Conservation (phyloP, 2,329 filamentous ascomycete species). For the Sordariomycetes sp. region DNA sequence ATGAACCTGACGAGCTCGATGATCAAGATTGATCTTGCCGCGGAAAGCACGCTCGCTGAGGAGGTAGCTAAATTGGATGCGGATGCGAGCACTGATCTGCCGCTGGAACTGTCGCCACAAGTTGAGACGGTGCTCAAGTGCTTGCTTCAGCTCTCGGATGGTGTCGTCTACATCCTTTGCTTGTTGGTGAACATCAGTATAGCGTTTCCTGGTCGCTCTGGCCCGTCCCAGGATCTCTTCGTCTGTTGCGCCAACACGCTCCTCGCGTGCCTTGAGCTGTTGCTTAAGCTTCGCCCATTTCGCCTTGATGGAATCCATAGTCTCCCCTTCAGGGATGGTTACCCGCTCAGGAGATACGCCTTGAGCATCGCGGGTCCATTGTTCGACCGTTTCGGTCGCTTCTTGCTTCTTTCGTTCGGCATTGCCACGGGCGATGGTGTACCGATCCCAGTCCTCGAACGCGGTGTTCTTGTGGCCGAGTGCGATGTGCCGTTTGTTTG, state of each 20-base stretch:
- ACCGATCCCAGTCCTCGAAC: slow-evolving; percentile 38
- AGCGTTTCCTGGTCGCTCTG: slow-evolving; percentile 27
- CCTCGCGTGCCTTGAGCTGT: slow-evolving; percentile 49
- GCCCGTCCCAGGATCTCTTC: slow-evolving; percentile 51
- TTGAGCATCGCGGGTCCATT: slow-evolving; percentile 46
- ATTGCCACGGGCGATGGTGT: slow-evolving; percentile 32
- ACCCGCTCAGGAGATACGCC: slow-evolving; percentile 46
- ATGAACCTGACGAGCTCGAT: slow-evolving; percentile 63
- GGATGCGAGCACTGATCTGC: slow-evolving; percentile 76
- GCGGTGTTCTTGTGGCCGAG: slow-evolving; percentile 55
- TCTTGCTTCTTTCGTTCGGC: slow-evolving; percentile 38
- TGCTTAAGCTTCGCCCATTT: slow-evolving; percentile 45
- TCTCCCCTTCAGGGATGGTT: slow-evolving; percentile 56
- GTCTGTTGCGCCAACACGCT: slow-evolving; percentile 52
- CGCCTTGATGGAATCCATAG: slow-evolving; percentile 41
- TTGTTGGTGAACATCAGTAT: slow-evolving; percentile 31
- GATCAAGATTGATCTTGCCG: slow-evolving; percentile 71
- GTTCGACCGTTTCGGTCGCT: slow-evolving; percentile 36
- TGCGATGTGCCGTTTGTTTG: slow-evolving; percentile 40
- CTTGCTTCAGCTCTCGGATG: slow-evolving; percentile 38
- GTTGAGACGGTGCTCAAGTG: slow-evolving; percentile 59
- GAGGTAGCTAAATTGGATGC: slow-evolving; percentile 79
- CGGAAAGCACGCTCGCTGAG: slow-evolving; percentile 85
- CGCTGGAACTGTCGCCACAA: slow-evolving; percentile 78
- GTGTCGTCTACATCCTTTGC: slow-evolving; percentile 30